These are phyloP conservation scores for Medicago truncatula DNA, from an alignment of 306 rosid species.

Conservation along the genomic window DNA sequence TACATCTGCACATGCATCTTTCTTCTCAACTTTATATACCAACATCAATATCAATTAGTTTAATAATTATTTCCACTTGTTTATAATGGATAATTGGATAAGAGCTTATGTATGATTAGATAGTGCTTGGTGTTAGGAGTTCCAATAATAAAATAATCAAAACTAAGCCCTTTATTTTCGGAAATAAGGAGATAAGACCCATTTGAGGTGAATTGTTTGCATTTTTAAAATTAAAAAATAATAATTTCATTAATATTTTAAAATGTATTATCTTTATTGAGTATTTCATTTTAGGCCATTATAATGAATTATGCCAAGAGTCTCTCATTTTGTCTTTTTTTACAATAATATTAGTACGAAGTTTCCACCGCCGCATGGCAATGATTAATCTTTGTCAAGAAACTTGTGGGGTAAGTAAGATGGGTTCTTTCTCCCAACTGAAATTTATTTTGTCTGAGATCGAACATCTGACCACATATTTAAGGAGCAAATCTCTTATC, in stretches of 20 bases:
- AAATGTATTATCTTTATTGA: neutral
- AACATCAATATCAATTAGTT: slow-evolving; percentile 18
- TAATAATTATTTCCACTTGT: neutral
- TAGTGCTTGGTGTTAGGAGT: slow-evolving; percentile 37
- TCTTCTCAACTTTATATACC: slow-evolving; percentile 36
- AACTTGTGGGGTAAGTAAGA: too few species aligned
- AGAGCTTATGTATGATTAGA: slow-evolving; percentile 32
- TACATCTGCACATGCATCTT: slow-evolving; percentile 47
- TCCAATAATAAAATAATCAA: slow-evolving; percentile 35
- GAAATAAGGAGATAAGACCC: too few species aligned
- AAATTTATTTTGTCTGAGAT: too few species aligned
- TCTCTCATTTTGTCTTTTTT: neutral
- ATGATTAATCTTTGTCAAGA: too few species aligned
- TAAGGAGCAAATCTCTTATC: too few species aligned
- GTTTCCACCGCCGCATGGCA: too few species aligned
- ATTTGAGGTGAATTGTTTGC: too few species aligned
- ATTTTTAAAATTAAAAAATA: neutral
- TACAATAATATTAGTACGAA: too few species aligned
- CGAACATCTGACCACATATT: too few species aligned
- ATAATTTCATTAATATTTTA: neutral
- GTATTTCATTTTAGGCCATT: neutral
- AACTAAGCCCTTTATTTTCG: neutral
- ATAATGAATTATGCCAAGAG: neutral
- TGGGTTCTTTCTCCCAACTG: too few species aligned
- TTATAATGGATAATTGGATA: slow-evolving; percentile 43